Conservation (phyloP, 805 yeast species). For the Candida rishiriensis region DNA sequence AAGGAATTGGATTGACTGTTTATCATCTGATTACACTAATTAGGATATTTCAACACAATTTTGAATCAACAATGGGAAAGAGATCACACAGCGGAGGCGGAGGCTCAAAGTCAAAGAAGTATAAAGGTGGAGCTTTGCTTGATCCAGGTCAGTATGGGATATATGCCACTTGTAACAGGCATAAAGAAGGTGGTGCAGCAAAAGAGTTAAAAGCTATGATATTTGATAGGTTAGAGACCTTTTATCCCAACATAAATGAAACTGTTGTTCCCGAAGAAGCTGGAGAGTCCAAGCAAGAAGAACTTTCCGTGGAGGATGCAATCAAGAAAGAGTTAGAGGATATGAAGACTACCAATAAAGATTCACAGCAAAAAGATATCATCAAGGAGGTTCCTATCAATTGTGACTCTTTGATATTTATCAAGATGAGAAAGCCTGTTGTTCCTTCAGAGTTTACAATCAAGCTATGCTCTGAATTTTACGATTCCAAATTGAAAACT, state of each 20-base stretch:
- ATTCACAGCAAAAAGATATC: slow-evolving; percentile 39
- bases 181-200: slow-evolving; percentile 73
- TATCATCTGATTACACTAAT: no score
- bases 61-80: slow-evolving; percentile 21
- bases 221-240: slow-evolving; percentile 46
- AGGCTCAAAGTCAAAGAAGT: slow-evolving; percentile 29
- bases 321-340: slow-evolving; percentile 67
- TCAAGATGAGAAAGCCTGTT: slow-evolving; percentile 75
- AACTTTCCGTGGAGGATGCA: slow-evolving; percentile 68
- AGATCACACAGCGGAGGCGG: slow-evolving; percentile 18
- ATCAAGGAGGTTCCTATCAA: slow-evolving; percentile 59
- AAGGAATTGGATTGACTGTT: no score
- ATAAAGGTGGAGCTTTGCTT: slow-evolving; percentile 41
- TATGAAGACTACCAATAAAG: slow-evolving; percentile 40
- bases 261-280: slow-evolving; percentile 23
- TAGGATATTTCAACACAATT: no score
- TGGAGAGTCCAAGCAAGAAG: slow-evolving; percentile 30
- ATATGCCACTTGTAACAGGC: slow-evolving; percentile 83
- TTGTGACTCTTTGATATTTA: slow-evolving; percentile 81
- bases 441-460: slow-evolving; percentile 71
- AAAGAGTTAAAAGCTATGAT: slow-evolving; percentile 64
- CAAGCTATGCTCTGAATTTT: slow-evolving; percentile 57
- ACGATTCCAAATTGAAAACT: slow-evolving; percentile 45
- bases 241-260: slow-evolving; percentile 32
- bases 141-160: slow-evolving; percentile 88